Base-by-base conservation (phyloP, 2,329 filamentous ascomycete genomes). In the Penicillium decumbens region DNA sequence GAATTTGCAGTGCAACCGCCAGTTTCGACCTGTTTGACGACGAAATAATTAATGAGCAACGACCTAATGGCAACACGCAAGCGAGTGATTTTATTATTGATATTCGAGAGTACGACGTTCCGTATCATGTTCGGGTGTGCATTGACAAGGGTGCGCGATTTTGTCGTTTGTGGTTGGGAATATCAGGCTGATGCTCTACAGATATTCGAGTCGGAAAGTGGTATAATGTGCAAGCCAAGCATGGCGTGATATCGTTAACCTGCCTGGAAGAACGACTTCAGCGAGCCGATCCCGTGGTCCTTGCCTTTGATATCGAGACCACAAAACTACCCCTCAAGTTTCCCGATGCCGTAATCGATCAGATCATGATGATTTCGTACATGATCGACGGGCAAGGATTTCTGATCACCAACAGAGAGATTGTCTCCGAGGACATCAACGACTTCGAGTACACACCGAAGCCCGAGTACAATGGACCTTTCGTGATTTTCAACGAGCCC, bases 311-410 rank as follows among this genome's bases (percentile, higher is more conserved):
- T 83, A 98, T 98, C 65, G 93, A 98, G 72, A 98, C 93, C 2
- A 92, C 89, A 4, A 98, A 98, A 66, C 77, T 93, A 13, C 93
- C 95, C 1, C 77, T 98, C 47, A 98, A 98, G 70, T 98, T 98
- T 61, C 95, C 93, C 24, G 95, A 98, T 66, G 85, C 93, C 1
- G 81, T 90, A 3, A 85, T 95, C 55, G 93, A 98, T 72, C 92
- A 95, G 68, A 87, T 98, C 65, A 98, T 98, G 91, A 98, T 98
- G 93, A 92, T 98, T 69, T 98, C 95, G 28, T 98, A 98, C 76
- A 98, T 98, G 95, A 97, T 98, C 63, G 93, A 98, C 62, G 95
- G 93, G 0, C 91, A 95, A 72, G 93, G 93, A 4, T 98, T 97
- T 62, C 77, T 98, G 30, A 97, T 98, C 70, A 98, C 93, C 4